A percentile compares a stretch with the other conserved stretches of the same genome.
Evolutionary conservation across 2,329 filamentous ascomycete species (phyloP).

Genomic region (Myriosclerotinia duriaeana): DNA sequence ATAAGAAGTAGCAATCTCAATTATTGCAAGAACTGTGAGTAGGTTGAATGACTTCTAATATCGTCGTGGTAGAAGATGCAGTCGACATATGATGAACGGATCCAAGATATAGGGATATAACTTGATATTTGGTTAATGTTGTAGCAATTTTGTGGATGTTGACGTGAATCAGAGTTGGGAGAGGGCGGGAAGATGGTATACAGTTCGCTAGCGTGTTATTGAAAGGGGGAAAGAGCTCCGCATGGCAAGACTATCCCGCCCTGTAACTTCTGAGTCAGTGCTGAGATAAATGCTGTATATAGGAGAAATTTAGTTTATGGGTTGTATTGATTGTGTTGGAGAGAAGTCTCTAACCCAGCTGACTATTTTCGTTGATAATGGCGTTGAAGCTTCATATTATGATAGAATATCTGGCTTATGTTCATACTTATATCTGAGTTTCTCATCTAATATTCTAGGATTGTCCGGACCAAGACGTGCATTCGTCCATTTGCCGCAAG

Average conservation of each 20-base stretch:
- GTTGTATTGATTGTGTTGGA: not conserved
- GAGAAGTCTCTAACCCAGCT: not conserved
- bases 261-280: not conserved
- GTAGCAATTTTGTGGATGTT: not conserved
- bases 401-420: not conserved
- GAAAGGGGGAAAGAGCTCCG: not conserved
- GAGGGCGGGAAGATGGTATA: not conserved
- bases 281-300: not conserved
- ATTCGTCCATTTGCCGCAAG: not conserved
- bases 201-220: not conserved
- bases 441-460: not conserved
- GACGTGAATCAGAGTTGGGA: not conserved
- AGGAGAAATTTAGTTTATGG: not conserved
- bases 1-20: not conserved
- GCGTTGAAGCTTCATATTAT: not conserved
- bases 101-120: not conserved
- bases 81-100: not conserved
- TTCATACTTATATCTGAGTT: not conserved
- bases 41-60: not conserved
- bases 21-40: not conserved
- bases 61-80: too few relatives aligned
- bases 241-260: too few relatives aligned
- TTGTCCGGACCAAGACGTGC: not conserved
- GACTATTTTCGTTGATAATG: not conserved
- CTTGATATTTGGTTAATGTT: not conserved